Conservation (phyloP, 2,329 filamentous ascomycete genomes). For the Xylariaceae sp. region DNA sequence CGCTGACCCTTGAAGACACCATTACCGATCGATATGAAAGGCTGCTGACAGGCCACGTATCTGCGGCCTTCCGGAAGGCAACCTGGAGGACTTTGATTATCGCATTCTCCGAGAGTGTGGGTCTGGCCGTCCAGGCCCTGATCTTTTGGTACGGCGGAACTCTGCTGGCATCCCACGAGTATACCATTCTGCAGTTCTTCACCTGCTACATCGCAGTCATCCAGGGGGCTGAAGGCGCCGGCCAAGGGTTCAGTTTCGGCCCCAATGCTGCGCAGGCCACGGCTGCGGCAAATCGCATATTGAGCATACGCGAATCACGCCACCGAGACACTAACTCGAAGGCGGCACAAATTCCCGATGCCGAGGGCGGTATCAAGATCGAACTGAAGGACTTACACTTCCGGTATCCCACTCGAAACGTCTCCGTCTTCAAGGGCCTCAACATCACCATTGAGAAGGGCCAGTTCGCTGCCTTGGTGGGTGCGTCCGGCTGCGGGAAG, state of each 20-base stretch:
- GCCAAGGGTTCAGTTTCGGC: constrained; percentile 61
- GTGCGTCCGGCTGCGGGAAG: constrained; percentile 66
- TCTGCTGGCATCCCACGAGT: constrained; percentile 49
- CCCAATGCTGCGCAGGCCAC: constrained; percentile 58
- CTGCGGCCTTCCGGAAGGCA: constrained; percentile 54
- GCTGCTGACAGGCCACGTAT: constrained; percentile 55
- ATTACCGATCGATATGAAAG: constrained; percentile 57
- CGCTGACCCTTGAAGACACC: constrained; percentile 62
- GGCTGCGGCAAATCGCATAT: constrained; percentile 54
- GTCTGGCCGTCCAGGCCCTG: constrained; percentile 57
- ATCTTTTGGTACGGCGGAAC: constrained; percentile 62
- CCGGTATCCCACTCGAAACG: constrained; percentile 53
- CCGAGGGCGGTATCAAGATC: constrained; percentile 48
- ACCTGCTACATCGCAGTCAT: constrained; percentile 61
- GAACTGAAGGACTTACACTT: constrained; percentile 54
- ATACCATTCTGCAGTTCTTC: constrained; percentile 43
- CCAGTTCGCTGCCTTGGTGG: constrained; percentile 65
- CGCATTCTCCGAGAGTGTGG: constrained; percentile 62
- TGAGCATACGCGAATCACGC: constrained; percentile 44
- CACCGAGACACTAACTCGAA: constrained; percentile 32
- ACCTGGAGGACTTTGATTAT: constrained; percentile 59
- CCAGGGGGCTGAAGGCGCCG: constrained; percentile 61
- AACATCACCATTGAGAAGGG: constrained; percentile 61
- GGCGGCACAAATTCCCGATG: constrained; percentile 38
- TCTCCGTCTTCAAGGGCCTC: constrained; percentile 54